A percentile compares a stretch with the other conserved stretches of the same genome.
phyloP scores from a whole-genome alignment of 148 eudicot genomes.

The Amaranthus cruentus region DNA sequence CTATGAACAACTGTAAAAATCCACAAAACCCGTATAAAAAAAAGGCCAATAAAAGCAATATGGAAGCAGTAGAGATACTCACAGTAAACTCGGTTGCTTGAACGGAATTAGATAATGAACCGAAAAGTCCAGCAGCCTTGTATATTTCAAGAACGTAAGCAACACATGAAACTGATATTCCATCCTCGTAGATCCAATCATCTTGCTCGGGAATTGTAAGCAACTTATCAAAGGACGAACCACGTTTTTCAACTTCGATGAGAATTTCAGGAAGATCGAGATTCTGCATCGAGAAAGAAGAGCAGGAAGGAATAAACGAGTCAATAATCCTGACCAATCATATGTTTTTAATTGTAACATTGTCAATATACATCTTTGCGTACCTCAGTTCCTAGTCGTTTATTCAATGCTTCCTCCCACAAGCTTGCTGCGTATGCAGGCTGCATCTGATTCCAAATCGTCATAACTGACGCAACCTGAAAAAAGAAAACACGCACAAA shows the following conservation, averaged over 20 bases:
- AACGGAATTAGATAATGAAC: slow-evolving; percentile 51
- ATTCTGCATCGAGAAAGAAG: slow-evolving; percentile 41
- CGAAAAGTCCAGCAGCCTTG: slow-evolving; percentile 87
- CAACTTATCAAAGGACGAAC: slow-evolving; percentile 72
- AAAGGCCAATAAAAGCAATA: background rate
- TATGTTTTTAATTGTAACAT: background rate
- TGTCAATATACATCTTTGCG: too few species aligned
- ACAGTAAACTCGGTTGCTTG: slow-evolving; percentile 96
- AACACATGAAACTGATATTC: slow-evolving; percentile 84
- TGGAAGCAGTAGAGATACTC: slow-evolving; percentile 22
- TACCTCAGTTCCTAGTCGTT: slow-evolving; percentile 87
- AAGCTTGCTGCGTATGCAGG: slow-evolving; percentile 87
- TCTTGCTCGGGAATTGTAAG: slow-evolving; percentile 83
- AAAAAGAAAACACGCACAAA: slow-evolving; percentile 4
- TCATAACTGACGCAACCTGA: slow-evolving; percentile 96
- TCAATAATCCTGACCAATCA: background rate
- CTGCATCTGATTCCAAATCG: slow-evolving; percentile 76
- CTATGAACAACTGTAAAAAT: too few species aligned
- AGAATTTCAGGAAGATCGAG: slow-evolving; percentile 74
- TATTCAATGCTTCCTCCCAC: slow-evolving; percentile 97
- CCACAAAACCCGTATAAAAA: background rate
- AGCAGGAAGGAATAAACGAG: background rate
- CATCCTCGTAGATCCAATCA: slow-evolving; percentile 84
- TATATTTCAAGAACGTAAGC: slow-evolving; percentile 83
- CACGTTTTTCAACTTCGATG: slow-evolving; percentile 81